Base-by-base conservation (phyloP, 495 filamentous ascomycete genomes). In the Talaromyces borbonicus region DNA sequence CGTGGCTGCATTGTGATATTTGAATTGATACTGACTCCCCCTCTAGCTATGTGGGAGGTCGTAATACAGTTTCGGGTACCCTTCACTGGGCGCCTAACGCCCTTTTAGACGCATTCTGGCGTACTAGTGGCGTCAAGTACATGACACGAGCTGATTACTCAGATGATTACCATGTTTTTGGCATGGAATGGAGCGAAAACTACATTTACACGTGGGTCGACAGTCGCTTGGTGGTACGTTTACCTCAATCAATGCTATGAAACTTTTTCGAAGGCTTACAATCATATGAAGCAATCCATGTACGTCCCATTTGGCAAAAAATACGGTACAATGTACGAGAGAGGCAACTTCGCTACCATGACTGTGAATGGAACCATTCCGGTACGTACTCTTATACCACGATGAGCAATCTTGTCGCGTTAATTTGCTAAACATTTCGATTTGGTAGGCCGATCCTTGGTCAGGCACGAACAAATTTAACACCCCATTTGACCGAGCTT, bases 201-300 rank as follows among this genome's bases (percentile, higher is more conserved):
- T 90, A 93, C 61, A 69, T 93, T 36, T 90, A 88, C 61, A 87
- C 85, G 27, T 93, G 87, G 60, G 73, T 93, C 62, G 79, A 93
- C 67, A 82, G 78, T 19, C 80, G 83, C n/a, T 74, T 92, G 9
- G 43, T 31, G 24, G 43, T 46, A 18, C 22, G 43, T 46, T 24
- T 2, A 16, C 15, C 1, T 26, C 15, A 24, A 1, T 24, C 1
- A 2, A 2, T 11, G 29, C 2, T 12, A 43, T 11, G 15, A 12
- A 6, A 20, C 14, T 27, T 1, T 1, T 29, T 5, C 11, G 6
- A 29, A 29, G 26, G 0, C 74, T 90, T 9, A 44, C 29, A n/a
- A 5, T 7, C 7, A 23, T 12, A 71, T 89, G 8, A 66, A 88
- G 16, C 84, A 88, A 59, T 81, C 90, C 12, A 67, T 87, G 31